phyloP scores from a whole-genome alignment of 1,284 basidiomycete species.

The Coniferiporia weirii region DNA sequence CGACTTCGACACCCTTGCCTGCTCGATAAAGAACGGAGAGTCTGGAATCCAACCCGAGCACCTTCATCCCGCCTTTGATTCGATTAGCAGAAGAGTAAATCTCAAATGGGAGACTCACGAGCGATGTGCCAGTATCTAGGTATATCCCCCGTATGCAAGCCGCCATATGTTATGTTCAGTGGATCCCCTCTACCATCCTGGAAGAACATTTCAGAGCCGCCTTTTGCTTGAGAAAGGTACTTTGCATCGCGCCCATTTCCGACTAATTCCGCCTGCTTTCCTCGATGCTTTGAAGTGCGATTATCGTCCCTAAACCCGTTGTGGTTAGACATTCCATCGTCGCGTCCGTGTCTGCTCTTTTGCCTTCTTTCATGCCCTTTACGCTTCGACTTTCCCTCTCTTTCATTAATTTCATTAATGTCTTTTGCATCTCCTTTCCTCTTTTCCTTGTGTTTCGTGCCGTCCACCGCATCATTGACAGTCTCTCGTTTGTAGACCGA shows the following conservation, averaged over 20 bases:
- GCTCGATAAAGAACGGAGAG: constrained; percentile 45
- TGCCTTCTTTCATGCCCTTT: constrained; percentile 1
- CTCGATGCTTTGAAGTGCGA: neutral
- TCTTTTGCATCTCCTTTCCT: constrained; percentile 15
- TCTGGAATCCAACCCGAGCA: constrained; percentile 51
- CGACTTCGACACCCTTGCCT: constrained; percentile 58
- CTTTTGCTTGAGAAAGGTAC: constrained; percentile 9
- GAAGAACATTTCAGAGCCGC: constrained; percentile 41
- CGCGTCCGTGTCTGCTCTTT: constrained; percentile 3
- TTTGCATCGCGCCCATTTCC: neutral
- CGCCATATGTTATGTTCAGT: constrained; percentile 66
- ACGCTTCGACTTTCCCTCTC: neutral
- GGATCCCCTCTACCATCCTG: constrained; percentile 66
- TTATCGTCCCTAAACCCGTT: constrained; percentile 6
- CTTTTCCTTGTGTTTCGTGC: constrained; percentile 3
- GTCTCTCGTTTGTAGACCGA: constrained; percentile 1
- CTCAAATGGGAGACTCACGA: constrained; percentile 37
- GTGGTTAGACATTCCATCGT: constrained; percentile 23
- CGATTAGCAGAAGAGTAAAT: constrained; percentile 45
- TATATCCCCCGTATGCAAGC: constrained; percentile 56
- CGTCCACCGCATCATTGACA: neutral
- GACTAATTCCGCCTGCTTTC: neutral
- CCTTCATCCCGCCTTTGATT: constrained; percentile 56
- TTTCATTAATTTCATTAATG: neutral
- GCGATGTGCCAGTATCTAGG: constrained; percentile 59